Percentiles rank a stretch among this genome's conserved stretches.
These are phyloP conservation scores for Candida pseudoglaebosa DNA, from an alignment of 805 yeast genomes.

Conservation along the genomic window DNA sequence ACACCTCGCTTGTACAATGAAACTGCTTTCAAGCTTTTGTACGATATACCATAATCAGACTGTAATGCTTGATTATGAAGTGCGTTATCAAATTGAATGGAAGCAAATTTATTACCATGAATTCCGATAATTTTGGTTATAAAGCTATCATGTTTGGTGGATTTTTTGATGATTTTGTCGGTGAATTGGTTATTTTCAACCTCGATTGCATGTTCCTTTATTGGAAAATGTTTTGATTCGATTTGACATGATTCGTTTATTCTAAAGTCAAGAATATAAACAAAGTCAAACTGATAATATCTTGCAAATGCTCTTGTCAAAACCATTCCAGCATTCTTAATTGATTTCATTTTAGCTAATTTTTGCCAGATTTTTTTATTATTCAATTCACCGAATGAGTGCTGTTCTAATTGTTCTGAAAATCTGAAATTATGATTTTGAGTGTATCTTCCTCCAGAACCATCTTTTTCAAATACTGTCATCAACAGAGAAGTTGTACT, in stretches of 20 bases:
- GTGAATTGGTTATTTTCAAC: constrained; percentile 41
- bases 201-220: constrained; percentile 36
- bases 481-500: constrained; percentile 22
- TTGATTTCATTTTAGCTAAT: constrained; percentile 32
- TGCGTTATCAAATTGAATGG: constrained; percentile 27
- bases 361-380: constrained; percentile 27
- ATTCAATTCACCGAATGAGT: constrained; percentile 5
- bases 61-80: constrained; percentile 44
- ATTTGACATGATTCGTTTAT: constrained; percentile 45
- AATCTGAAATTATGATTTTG: constrained; percentile 46
- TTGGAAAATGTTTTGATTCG: constrained; percentile 41
- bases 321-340: constrained; percentile 40
- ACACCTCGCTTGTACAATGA: constrained; percentile 45
- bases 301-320: constrained; percentile 36
- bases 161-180: constrained; percentile 27
- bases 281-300: constrained; percentile 37
- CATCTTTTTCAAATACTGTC: constrained; percentile 59
- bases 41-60: constrained; percentile 51
- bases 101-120: constrained; percentile 22
- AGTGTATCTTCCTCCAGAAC: constrained; percentile 59
- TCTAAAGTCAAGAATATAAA: constrained; percentile 49
- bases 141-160: constrained; percentile 29
- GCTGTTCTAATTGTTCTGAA: constrained; percentile 18
- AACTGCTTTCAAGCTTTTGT: constrained; percentile 25
- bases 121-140: constrained; percentile 46